Evolutionary conservation across 2,329 filamentous ascomycete species (phyloP), one percentile per base, ranked within the genome.

Genomic region (Diaporthe amygdali): DNA sequence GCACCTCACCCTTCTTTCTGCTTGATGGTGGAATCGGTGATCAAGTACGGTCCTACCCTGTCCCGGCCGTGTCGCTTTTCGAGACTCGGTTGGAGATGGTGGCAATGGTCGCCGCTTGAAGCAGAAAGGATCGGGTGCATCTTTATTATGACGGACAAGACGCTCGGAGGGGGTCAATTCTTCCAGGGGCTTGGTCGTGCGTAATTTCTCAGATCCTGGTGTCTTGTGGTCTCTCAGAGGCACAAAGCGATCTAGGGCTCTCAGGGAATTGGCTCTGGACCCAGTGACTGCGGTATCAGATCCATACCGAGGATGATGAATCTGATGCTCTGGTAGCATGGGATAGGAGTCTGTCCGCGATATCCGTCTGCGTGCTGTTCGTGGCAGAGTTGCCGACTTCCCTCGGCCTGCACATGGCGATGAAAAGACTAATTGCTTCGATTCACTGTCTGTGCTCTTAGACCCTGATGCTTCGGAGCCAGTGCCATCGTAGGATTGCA

Each of bases 201-300:
- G 83, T 72, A 86, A 87, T 63, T 82, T 84, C 66, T 89, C 84
- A 2, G 79, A 77, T 2, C 78, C 68, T 10, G 83, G 77, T 22
- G 80, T 78, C 0, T 73, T 71, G 17, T 75, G 72, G 44, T 84
- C 79, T 71, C 86, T 81, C 10, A 78, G 77, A 15, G 88, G 85
- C 5, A 90, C 81, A 74, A 89, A 90, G 56, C 88, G 85, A 74
- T 90, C 87, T 3, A 83, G 79, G 6, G 72, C 71, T 10, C 76
- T 77, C 14, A 79, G 41, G 9, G 76, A 76, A 15, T 55, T 59
- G 49, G 37, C 55, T 37, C 64, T 71, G 1, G 47, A 39, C 14
- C 34, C 47, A 41, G 37, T 71, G 49, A 72, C n/a, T 17, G 22
- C 63, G 17, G 63, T 72, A 20, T 72, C 69, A 59, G 71, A 72